Conservation (phyloP, 805 yeast genomes). For the Isabelozyma pseudorhagii region DNA sequence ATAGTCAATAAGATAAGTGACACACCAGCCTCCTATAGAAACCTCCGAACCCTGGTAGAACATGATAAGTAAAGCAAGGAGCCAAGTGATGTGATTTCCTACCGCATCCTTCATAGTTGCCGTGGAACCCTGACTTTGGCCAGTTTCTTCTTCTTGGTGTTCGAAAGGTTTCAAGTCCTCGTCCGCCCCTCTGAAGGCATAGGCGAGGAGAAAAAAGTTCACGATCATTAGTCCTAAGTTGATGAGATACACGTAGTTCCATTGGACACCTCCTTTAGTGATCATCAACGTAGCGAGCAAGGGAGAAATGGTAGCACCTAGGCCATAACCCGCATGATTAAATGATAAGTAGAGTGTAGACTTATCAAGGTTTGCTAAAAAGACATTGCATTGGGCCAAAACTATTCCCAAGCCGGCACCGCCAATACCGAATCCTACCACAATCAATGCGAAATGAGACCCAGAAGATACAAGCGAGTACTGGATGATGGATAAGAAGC, state of each 20-base stretch:
- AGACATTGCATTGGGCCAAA: slow-evolving; percentile 50
- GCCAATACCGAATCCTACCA: slow-evolving; percentile 52
- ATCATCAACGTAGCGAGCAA: slow-evolving; percentile 58
- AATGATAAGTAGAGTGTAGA: slow-evolving; percentile 58
- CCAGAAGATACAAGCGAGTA: slow-evolving; percentile 48
- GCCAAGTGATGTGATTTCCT: slow-evolving; percentile 40
- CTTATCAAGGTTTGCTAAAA: slow-evolving; percentile 47
- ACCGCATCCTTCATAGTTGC: slow-evolving; percentile 33
- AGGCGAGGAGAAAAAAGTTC: slow-evolving; percentile 30
- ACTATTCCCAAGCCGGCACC: slow-evolving; percentile 54
- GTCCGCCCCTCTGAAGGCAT: slow-evolving; percentile 49
- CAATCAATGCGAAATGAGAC: slow-evolving; percentile 45
- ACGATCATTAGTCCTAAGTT: slow-evolving; percentile 36
- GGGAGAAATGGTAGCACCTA: slow-evolving; percentile 71
- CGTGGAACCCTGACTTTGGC: not conserved
- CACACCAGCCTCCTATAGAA: slow-evolving; percentile 68
- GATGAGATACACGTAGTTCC: slow-evolving; percentile 57
- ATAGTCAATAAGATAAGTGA: slow-evolving; percentile 56
- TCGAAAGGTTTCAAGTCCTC: slow-evolving; percentile 41
- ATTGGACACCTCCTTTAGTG: slow-evolving; percentile 38
- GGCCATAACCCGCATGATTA: slow-evolving; percentile 68
- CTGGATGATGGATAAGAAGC: slow-evolving; percentile 32
- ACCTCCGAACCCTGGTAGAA: slow-evolving; percentile 71
- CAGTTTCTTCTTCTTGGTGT: slow-evolving; percentile 6
- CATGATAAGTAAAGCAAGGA: slow-evolving; percentile 52